Percentiles rank a stretch among this genome's conserved stretches.
Evolutionary conservation across 1,284 basidiomycete genomes (phyloP).

Genomic region (Ceratobasidium sp.): DNA sequence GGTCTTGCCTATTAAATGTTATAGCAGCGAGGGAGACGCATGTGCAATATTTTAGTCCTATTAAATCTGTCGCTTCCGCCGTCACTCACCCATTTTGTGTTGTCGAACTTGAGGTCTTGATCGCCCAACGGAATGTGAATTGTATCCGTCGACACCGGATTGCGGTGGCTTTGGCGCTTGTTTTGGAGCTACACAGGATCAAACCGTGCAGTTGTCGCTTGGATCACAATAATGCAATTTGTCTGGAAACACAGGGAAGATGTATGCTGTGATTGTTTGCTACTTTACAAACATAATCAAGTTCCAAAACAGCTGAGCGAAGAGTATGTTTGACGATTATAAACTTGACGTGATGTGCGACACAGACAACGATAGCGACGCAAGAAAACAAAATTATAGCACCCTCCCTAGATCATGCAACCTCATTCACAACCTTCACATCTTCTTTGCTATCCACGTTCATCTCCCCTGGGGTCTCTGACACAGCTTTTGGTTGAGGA

Average conservation of each 20-base stretch:
- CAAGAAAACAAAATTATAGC: not conserved
- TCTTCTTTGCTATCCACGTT: slow-evolving; percentile 20
- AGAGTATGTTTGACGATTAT: not conserved
- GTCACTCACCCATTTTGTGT: slow-evolving; percentile 41
- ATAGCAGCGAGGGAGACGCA: no score
- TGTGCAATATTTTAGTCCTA: not conserved
- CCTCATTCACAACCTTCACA: slow-evolving; percentile 3
- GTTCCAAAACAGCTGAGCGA: not conserved
- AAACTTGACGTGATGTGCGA: not conserved
- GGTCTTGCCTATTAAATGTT: slow-evolving; percentile 14
- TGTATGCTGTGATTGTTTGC: not conserved
- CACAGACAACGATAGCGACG: not conserved
- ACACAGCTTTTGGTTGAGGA: not conserved
- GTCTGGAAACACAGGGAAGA: no score
- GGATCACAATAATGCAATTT: no score
- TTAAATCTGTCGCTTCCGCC: not conserved
- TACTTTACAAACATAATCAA: not conserved
- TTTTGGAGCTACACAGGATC: slow-evolving; percentile 17
- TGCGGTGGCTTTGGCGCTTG: slow-evolving; percentile 35
- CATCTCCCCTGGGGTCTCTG: slow-evolving; percentile 17
- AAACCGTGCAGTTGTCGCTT: no score
- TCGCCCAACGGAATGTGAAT: slow-evolving; percentile 20
- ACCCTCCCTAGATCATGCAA: not conserved
- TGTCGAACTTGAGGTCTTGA: slow-evolving; percentile 38
- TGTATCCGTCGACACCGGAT: slow-evolving; percentile 14